Conservation (phyloP, 164 flowering plant species). For the Warburgia ugandensis region DNA sequence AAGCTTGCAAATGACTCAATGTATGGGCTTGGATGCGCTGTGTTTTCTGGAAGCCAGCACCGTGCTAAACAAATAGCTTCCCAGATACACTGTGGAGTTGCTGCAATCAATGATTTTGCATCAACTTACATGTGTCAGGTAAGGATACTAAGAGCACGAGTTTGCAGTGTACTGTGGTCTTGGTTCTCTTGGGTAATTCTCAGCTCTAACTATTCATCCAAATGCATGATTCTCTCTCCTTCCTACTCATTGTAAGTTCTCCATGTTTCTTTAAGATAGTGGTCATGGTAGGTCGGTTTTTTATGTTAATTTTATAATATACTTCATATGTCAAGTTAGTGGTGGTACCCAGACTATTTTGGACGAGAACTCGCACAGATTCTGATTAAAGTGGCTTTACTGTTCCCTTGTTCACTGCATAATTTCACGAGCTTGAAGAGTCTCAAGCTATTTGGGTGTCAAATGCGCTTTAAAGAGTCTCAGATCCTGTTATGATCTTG, state of each 20-base stretch:
- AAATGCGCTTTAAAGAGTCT: too few relatives aligned
- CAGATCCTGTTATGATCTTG: too few relatives aligned
- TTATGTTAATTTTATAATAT: too few relatives aligned
- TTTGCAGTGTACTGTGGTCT: neutral
- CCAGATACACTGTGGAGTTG: constrained; percentile 78
- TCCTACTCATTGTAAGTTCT: neutral
- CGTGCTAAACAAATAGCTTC: constrained; percentile 80
- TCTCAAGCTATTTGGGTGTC: too few relatives aligned
- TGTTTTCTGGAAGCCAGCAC: constrained; percentile 77
- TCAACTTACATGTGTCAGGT: constrained; percentile 97
- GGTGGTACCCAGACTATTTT: too few relatives aligned
- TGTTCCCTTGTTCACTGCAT: too few relatives aligned
- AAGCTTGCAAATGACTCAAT: constrained; percentile 78
- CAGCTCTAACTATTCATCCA: neutral
- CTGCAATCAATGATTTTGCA: constrained; percentile 94
- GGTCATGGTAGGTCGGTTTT: too few relatives aligned
- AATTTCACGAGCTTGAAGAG: too few relatives aligned
- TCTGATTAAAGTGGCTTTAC: too few relatives aligned
- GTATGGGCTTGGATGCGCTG: constrained; percentile 97
- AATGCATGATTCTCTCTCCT: neutral
- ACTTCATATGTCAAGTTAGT: too few relatives aligned
- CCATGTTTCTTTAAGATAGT: neutral
- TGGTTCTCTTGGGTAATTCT: neutral
- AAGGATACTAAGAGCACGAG: neutral
- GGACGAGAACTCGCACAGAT: too few relatives aligned